Evolutionary conservation across 2,329 filamentous ascomycete species (phyloP).

Genomic region (Colletotrichum magnum): DNA sequence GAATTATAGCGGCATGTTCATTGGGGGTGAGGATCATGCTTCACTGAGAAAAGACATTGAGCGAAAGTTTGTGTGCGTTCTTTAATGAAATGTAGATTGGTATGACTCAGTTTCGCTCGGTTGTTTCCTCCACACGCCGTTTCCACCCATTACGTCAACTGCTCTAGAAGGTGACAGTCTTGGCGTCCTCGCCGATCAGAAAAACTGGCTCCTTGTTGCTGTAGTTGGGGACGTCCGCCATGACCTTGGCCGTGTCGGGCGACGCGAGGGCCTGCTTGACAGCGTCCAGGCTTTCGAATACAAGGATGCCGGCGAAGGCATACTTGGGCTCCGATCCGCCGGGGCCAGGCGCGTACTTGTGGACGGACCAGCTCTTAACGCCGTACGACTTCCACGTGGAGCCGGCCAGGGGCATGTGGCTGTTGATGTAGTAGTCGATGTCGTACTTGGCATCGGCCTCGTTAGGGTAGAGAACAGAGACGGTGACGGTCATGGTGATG

Average conservation of each 20-base stretch:
- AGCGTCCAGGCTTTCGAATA: slow-evolving; percentile 26
- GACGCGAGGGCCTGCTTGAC: slow-evolving; percentile 29
- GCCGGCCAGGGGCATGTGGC: slow-evolving; percentile 33
- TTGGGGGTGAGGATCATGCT: no score
- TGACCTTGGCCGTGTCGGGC: slow-evolving; percentile 24
- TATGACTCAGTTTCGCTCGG: no score
- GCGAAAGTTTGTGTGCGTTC: no score
- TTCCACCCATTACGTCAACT: no score
- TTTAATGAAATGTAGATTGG: no score
- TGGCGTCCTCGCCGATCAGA: slow-evolving; percentile 46
- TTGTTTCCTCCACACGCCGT: no score
- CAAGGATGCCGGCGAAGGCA: slow-evolving; percentile 25
- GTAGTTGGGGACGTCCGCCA: slow-evolving; percentile 38
- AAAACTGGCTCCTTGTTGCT: slow-evolving; percentile 54
- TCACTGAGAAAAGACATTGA: no score
- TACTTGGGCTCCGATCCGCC: slow-evolving; percentile 33
- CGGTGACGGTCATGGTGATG: slow-evolving; percentile 29
- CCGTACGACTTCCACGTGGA: slow-evolving; percentile 27
- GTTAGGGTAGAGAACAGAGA: slow-evolving; percentile 43
- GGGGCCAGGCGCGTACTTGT: slow-evolving; percentile 25
- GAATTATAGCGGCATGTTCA: no score
- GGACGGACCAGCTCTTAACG: slow-evolving; percentile 29
- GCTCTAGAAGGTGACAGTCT: not conserved
- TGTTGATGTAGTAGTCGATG: slow-evolving; percentile 39
- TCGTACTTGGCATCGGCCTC: slow-evolving; percentile 41